Evolutionary conservation across 73 alveolate genomes (phyloP), one percentile per base, ranked within the genome.

Genomic region (Blepharisma japonicum): DNA sequence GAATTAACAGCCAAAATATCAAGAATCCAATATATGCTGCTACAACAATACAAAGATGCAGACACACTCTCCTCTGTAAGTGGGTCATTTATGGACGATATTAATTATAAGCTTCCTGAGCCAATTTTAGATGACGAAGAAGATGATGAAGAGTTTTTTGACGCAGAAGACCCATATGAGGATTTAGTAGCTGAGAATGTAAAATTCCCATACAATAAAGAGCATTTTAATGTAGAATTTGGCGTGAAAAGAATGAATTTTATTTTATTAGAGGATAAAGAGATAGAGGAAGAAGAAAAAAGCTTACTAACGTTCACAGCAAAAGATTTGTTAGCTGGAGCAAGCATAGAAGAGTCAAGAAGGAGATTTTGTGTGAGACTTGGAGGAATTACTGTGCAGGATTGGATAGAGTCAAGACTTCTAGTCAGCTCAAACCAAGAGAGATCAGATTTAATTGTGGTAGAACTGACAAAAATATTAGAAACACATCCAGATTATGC

Each of bases 71-170:
- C 38, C 2, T 39, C 39, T 20, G 49, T 9, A 14, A 20, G 23
- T 4, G 27, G 23, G 23, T 53, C 67, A 53, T 11, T 14, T 53
- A 53, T 14, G 67, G 47, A n/a, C 14, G 74, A 61, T 8, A 14
- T 25, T 9, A 8, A 8, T 20, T n/a, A 14, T 9, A 39, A 61
- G 47, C 23, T 14, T 25, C 14, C 14, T 14, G 47, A n/a, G 14
- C 74, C 74, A 18, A 25, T 61, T 25, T 18, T 20, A 8, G 23
- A 14, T 25, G 74, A 70, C 9, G 80, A 70, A 9, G 77, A 23
- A 45, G 56, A 45, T 5, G 80, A 70, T 4, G 80, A 39, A n/a
- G 80, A 70, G 6, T 70, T 70, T 70, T 70, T 45, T 45, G 80
- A 70, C 45, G 77, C 42, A 14, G 77, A 11, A 9, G 80, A 70